A percentile compares a stretch with the other conserved stretches of the same genome.
Evolutionary conservation across 768 basidiomycete genomes (phyloP).

Genomic region (Pholiota molesta): DNA sequence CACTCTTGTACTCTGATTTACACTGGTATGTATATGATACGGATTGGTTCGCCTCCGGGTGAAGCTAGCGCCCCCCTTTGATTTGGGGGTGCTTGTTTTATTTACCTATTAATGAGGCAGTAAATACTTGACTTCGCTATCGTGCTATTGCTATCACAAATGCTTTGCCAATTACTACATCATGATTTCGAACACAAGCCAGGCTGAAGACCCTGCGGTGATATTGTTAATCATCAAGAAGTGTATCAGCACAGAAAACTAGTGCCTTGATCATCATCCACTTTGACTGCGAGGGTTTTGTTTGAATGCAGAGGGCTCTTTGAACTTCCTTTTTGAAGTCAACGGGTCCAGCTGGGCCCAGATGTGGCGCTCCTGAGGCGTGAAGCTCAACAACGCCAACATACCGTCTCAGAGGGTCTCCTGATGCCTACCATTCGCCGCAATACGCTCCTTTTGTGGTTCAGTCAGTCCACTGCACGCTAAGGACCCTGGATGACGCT

Average conservation of each 20-base stretch:
- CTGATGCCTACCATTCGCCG: background rate
- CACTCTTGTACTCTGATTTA: conserved; percentile 2
- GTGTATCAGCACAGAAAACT: background rate
- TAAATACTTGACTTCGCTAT: conserved; percentile 8
- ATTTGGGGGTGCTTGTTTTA: conserved; percentile 16
- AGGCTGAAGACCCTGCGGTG: background rate
- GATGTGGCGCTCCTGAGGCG: background rate
- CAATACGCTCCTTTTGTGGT: background rate
- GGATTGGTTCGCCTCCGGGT: conserved; percentile 13
- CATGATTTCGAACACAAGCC: background rate
- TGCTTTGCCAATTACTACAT: background rate
- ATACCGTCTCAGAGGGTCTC: background rate
- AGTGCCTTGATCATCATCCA: background rate
- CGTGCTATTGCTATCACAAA: background rate
- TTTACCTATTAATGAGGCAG: conserved; percentile 23
- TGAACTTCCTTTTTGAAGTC: background rate
- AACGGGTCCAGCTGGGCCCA: background rate
- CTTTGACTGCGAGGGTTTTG: too few relatives aligned
- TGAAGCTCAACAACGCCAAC: background rate
- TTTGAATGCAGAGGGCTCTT: background rate
- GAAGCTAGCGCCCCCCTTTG: conserved; percentile 10
- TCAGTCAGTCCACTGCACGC: background rate
- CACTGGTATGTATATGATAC: background rate
- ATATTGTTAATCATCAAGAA: background rate
- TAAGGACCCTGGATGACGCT: background rate